Evolutionary conservation across 1,284 basidiomycete species (phyloP).

Genomic region (Puccinia triticina): DNA sequence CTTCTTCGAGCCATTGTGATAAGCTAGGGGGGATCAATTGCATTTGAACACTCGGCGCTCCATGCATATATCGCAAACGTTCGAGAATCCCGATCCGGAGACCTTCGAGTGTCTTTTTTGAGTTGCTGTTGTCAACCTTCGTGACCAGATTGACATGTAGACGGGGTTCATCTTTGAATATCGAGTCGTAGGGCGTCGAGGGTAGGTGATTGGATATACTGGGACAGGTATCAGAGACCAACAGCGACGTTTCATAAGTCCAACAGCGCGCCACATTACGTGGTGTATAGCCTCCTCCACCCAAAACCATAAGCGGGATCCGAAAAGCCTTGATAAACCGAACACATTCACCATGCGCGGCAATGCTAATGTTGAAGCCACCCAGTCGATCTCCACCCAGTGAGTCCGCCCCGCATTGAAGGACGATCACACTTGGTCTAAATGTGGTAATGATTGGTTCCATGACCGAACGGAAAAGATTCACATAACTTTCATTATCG

Average conservation of each 20-base stretch:
- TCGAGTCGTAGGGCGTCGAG: conserved; percentile 84
- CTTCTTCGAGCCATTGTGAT: conserved; percentile 75
- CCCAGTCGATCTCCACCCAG: conserved; percentile 91
- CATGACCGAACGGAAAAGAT: conserved; percentile 93
- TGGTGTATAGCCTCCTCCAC: conserved; percentile 93
- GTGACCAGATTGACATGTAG: conserved; percentile 84
- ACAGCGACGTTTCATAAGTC: conserved; percentile 95
- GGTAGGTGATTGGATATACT: conserved; percentile 84
- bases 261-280: conserved; percentile 97
- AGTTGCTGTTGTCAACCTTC: conserved; percentile 90
- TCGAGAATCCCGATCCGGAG: conserved; percentile 84
- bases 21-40: conserved; percentile 93
- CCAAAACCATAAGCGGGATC: conserved; percentile 84
- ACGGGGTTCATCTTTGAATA: conserved; percentile 89
- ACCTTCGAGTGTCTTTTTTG: conserved; percentile 76
- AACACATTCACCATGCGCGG: conserved; percentile 97
- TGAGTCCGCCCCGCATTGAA: conserved; percentile 97
- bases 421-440: conserved; percentile 84
- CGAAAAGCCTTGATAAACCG: conserved; percentile 91
- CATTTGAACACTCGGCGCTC: conserved; percentile 93
- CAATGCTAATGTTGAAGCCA: conserved; percentile 97
- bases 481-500: conserved; percentile 94
- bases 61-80: conserved; percentile 88
- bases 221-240: conserved; percentile 70
- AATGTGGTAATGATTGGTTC: conserved; percentile 89